These are phyloP conservation scores for Termitomyces sp. DNA, from an alignment of 768 basidiomycete species.

Conservation along the genomic window DNA sequence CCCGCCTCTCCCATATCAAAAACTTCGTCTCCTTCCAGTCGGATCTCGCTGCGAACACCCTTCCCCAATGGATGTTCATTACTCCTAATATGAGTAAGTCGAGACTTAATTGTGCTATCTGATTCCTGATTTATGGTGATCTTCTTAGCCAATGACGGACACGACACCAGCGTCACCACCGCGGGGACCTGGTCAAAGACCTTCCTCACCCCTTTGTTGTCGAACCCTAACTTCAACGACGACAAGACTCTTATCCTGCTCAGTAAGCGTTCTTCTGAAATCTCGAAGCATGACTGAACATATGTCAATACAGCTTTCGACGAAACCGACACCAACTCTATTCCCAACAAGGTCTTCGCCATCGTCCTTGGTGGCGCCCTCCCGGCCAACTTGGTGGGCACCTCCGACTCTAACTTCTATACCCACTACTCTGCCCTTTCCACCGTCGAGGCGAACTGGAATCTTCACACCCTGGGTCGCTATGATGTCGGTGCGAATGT, in stretches of 20 bases:
- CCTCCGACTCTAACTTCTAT: conserved; percentile 54
- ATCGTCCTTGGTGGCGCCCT: conserved; percentile 46
- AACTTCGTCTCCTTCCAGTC: conserved; percentile 64
- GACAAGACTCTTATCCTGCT: conserved; percentile 55
- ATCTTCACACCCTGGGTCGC: conserved; percentile 59
- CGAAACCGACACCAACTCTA: conserved; percentile 42
- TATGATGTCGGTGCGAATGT: conserved; percentile 41
- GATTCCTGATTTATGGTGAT: conserved; percentile 4
- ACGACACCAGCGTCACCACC: conserved; percentile 58
- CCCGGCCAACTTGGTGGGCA: conserved; percentile 40
- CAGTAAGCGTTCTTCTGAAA: conserved; percentile 20
- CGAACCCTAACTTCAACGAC: conserved; percentile 53
- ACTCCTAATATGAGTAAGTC: conserved; percentile 54
- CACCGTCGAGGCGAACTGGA: conserved; percentile 65
- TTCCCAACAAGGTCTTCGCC: conserved; percentile 47
- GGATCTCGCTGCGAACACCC: conserved; percentile 47
- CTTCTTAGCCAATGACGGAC: conserved; percentile 47
- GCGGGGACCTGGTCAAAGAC: conserved; percentile 43
- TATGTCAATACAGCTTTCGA: conserved; percentile 42
- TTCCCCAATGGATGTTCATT: conserved; percentile 63
- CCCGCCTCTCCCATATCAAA: conserved; percentile 44
- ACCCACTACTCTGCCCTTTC: conserved; percentile 60
- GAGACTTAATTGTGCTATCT: not conserved
- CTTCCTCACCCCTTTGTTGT: conserved; percentile 53
- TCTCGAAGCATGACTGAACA: not conserved